Percentiles rank a stretch among this genome's conserved stretches.
phyloP scores from a whole-genome alignment of 1,284 basidiomycete species.

The Coniferiporia sulphurascens region DNA sequence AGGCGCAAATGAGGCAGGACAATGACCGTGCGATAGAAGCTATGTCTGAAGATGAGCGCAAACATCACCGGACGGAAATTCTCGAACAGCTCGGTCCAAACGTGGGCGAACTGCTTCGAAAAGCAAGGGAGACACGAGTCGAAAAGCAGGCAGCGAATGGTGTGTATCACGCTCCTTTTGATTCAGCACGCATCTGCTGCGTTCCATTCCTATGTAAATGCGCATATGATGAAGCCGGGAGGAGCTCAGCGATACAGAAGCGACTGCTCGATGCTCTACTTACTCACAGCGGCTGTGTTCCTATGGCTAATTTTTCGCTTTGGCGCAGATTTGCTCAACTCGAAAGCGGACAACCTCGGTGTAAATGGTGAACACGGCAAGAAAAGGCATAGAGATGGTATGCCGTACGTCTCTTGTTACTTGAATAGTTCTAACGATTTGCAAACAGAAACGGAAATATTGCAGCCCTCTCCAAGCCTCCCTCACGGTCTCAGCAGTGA shows the following conservation, averaged over 20 bases:
- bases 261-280: not conserved
- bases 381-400: slow-evolving; percentile 3
- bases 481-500: slow-evolving; percentile 3
- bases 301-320: not conserved
- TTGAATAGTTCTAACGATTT: not conserved
- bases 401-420: not conserved
- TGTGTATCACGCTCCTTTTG: not conserved
- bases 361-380: not conserved
- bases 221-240: not conserved
- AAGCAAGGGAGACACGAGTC: slow-evolving; percentile 27
- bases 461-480: slow-evolving; percentile 8
- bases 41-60: slow-evolving; percentile 38
- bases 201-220: not conserved
- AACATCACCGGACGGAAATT: slow-evolving; percentile 36
- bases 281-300: not conserved
- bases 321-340: not conserved
- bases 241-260: not conserved
- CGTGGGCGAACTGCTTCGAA: slow-evolving; percentile 33
- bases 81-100: slow-evolving; percentile 36
- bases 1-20: slow-evolving; percentile 10
- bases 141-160: not conserved
- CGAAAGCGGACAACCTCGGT: not conserved
- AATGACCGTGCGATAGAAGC: slow-evolving; percentile 23
- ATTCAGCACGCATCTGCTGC: not conserved
- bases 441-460: not conserved